phyloP scores from a whole-genome alignment of 2,329 filamentous ascomycete species.

The Aspergillus amoenus region DNA sequence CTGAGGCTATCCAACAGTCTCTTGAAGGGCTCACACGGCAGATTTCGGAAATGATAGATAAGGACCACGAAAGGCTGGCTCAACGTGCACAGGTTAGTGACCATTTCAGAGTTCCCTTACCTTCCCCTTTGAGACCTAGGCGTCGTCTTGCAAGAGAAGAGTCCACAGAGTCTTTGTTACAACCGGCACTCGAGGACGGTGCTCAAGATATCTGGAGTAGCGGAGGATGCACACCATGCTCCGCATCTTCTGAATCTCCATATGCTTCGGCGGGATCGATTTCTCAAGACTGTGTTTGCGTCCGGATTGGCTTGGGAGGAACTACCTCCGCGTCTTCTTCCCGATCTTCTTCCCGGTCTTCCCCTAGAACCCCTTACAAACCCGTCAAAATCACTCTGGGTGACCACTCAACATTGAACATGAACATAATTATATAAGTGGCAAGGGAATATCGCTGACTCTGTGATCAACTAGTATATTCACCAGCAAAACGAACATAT shows the following conservation, averaged over 20 bases:
- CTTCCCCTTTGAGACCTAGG: neutral
- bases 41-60: conserved; percentile 57
- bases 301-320: neutral
- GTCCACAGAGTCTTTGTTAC: neutral
- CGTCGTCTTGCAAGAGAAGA: too few relatives aligned
- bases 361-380: neutral
- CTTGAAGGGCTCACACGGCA: conserved; percentile 41
- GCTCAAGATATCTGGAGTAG: neutral
- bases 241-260: neutral
- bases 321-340: neutral
- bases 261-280: neutral
- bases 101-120: neutral
- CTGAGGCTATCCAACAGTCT: conserved; percentile 35
- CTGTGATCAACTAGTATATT: conserved; percentile 36
- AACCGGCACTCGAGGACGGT: neutral
- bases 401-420: neutral
- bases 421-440: neutral
- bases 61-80: conserved; percentile 47
- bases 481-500: conserved; percentile 45
- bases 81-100: conserved; percentile 44
- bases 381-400: neutral
- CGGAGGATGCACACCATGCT: neutral
- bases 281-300: neutral
- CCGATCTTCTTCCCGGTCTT: neutral
- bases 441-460: conserved; percentile 14